Evolutionary conservation across 2,329 filamentous ascomycete species (phyloP).

Genomic region (Phialemonium atrogriseum): DNA sequence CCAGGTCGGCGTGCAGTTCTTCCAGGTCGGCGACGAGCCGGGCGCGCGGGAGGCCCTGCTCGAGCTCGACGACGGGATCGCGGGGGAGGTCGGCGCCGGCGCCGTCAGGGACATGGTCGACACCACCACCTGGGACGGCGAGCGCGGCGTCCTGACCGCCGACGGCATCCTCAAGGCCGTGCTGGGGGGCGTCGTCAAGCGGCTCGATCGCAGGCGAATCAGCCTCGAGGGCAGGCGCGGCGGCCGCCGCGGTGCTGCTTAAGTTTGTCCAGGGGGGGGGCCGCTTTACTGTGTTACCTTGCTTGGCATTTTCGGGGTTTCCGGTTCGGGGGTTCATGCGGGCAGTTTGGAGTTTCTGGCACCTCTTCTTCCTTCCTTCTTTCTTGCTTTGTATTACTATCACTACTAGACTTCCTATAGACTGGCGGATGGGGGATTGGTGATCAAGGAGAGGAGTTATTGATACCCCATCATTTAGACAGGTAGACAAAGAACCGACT

Average conservation of each 20-base stretch:
- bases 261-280: no score
- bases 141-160: conserved; percentile 46
- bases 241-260: no score
- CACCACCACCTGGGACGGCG: conserved; percentile 65
- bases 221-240: no score
- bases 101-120: conserved; percentile 82
- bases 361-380: no score
- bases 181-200: conserved; percentile 65
- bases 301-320: neutral
- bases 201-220: conserved; percentile 43
- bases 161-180: conserved; percentile 75
- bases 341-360: no score
- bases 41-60: conserved; percentile 57
- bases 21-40: conserved; percentile 76
- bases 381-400: no score
- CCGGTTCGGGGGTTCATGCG: neutral
- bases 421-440: no score
- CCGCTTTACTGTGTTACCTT: no score
- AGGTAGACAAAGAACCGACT: no score
- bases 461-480: no score
- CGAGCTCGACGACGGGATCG: conserved; percentile 67
- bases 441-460: no score
- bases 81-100: conserved; percentile 38
- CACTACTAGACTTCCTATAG: no score
- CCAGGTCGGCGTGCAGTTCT: conserved; percentile 92